Conservation (phyloP, 1,284 basidiomycete genomes). For the Tilletia setariae region DNA sequence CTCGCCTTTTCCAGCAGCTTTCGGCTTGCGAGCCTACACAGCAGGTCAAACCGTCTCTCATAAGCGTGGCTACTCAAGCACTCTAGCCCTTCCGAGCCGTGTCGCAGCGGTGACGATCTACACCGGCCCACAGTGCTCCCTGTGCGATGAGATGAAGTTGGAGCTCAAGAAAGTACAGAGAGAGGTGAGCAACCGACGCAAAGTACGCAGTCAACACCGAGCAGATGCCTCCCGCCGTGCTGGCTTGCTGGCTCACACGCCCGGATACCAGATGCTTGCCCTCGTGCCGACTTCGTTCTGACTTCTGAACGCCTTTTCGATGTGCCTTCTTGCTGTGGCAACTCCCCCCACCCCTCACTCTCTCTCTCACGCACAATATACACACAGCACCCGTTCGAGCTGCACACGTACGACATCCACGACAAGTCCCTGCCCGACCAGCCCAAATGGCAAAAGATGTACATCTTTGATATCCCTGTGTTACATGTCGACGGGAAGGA, state of each 20-base stretch:
- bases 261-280: no score
- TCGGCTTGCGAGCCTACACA: no score
- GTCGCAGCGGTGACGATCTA: slow-evolving; percentile 34
- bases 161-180: slow-evolving; percentile 29
- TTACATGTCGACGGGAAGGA: slow-evolving; percentile 33
- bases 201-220: no score
- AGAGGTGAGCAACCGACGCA: not conserved
- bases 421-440: slow-evolving; percentile 40
- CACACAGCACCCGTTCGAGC: slow-evolving; percentile 27
- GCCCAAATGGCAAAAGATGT: slow-evolving; percentile 45
- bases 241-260: no score
- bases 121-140: slow-evolving; percentile 47
- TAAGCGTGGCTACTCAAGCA: no score
- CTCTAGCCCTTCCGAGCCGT: no score
- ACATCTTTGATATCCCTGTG: slow-evolving; percentile 53
- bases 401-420: slow-evolving; percentile 46
- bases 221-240: no score
- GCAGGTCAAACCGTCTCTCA: no score
- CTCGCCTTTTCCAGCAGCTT: no score
- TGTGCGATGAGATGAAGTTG: slow-evolving; percentile 45
- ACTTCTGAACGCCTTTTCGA: not conserved
- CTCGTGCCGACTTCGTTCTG: no score
- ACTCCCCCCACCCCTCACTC: not conserved
- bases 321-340: not conserved
- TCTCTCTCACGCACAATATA: not conserved